phyloP scores from a whole-genome alignment of 1,139 yeast species.

The Sporopachydermia cereana region DNA sequence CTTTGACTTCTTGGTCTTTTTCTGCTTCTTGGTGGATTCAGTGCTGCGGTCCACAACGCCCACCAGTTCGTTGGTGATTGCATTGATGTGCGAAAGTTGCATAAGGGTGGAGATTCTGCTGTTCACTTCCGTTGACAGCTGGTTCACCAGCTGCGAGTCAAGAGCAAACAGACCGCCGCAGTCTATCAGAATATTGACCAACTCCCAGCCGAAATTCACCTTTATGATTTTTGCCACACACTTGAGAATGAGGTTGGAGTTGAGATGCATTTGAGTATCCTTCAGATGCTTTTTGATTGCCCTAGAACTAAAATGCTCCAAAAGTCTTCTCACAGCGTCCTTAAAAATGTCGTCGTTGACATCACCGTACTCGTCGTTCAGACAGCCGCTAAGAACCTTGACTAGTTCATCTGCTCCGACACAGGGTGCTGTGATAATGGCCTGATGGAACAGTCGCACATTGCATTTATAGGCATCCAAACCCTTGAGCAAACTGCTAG shows the following conservation, averaged over 20 bases:
- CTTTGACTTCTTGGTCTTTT: conserved; percentile 12
- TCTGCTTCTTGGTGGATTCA: conserved; percentile 19
- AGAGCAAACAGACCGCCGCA: conserved; percentile 64
- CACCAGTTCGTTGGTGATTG: conserved; percentile 42
- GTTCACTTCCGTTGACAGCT: conserved; percentile 34
- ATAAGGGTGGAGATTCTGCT: conserved; percentile 38
- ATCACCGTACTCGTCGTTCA: conserved; percentile 17
- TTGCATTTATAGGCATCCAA: conserved; percentile 34
- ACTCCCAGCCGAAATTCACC: conserved; percentile 43
- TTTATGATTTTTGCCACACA: conserved; percentile 24
- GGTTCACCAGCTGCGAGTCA: conserved; percentile 36
- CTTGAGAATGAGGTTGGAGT: conserved; percentile 16
- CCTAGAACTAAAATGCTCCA: conserved; percentile 44
- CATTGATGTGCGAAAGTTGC: conserved; percentile 40
- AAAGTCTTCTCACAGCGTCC: conserved; percentile 55
- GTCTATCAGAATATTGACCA: conserved; percentile 54
- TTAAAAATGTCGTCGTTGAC: conserved; percentile 53
- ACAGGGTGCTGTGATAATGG: conserved; percentile 67
- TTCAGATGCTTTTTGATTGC: conserved; percentile 31
- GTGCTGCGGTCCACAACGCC: conserved; percentile 20
- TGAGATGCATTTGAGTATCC: conserved; percentile 18
- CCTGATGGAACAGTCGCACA: conserved; percentile 57
- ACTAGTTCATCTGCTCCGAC: conserved; percentile 54
- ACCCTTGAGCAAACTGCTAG: conserved; percentile 44
- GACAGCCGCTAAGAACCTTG: conserved; percentile 34